phyloP scores from a whole-genome alignment of 306 rosid genomes.

The Hippophae gyantsensis region DNA sequence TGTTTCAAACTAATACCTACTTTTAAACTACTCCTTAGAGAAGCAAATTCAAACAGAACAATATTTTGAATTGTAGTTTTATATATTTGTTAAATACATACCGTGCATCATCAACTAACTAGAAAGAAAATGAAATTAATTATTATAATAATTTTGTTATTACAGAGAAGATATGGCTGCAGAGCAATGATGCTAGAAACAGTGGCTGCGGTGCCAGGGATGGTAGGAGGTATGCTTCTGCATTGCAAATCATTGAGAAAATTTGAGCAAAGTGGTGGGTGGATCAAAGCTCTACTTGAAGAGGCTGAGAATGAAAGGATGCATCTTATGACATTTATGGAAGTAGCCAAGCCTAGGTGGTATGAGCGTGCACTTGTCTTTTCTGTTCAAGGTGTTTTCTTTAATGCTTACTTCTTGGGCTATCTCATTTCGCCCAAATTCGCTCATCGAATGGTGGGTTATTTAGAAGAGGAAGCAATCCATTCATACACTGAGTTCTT shows the following conservation, averaged over 20 bases:
- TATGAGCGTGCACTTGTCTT: constrained; percentile 61
- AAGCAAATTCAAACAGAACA: background rate
- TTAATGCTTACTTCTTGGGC: constrained; percentile 64
- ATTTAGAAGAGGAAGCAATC: constrained; percentile 78
- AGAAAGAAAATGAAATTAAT: background rate
- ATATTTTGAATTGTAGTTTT: background rate
- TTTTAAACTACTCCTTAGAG: no score
- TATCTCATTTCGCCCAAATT: constrained; percentile 58
- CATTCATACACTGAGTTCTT: constrained; percentile 75
- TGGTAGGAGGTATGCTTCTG: constrained; percentile 77
- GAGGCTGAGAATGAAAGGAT: constrained; percentile 84
- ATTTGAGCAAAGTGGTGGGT: constrained; percentile 62
- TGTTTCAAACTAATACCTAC: no score
- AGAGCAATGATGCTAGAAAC: constrained; percentile 87
- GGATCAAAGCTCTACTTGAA: constrained; percentile 69
- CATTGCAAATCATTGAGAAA: constrained; percentile 51
- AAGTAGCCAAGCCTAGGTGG: constrained; percentile 59
- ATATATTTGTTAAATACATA: no score
- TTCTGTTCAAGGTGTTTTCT: constrained; percentile 63
- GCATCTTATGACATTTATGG: constrained; percentile 79
- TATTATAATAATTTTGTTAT: background rate
- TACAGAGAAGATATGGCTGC: constrained; percentile 68
- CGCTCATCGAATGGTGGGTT: constrained; percentile 75
- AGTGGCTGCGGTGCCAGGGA: constrained; percentile 67
- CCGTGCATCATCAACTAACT: no score